Conservation (phyloP, 2,329 filamentous ascomycete species). For the Xylariaceae sp. region DNA sequence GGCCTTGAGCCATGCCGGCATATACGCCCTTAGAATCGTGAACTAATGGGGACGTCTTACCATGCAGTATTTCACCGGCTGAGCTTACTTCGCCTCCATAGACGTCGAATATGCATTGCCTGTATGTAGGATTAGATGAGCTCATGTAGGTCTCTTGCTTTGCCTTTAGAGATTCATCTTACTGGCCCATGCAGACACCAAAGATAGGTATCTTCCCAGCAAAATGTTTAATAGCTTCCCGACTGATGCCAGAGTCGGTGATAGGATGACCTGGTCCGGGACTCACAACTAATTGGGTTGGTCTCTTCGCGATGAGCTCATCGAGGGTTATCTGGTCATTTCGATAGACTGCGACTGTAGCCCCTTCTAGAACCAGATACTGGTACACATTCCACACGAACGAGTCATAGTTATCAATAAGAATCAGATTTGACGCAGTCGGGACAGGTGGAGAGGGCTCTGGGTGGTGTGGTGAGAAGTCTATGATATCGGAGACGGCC, state of each 20-base stretch:
- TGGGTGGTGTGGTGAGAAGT: conserved; percentile 88
- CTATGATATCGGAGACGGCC: conserved; percentile 60
- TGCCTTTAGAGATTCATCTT: conserved; percentile 46
- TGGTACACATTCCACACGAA: conserved; percentile 99
- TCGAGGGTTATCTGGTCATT: conserved; percentile 92
- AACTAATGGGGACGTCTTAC: conserved; percentile 89
- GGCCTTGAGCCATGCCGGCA: conserved; percentile 74
- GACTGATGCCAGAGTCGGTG: conserved; percentile 91
- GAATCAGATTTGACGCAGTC: conserved; percentile 85
- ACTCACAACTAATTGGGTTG: conserved; percentile 93
- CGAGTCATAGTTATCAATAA: conserved; percentile 99
- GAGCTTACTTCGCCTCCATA: conserved; percentile 92
- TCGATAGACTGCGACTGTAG: conserved; percentile 84
- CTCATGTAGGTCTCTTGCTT: not conserved
- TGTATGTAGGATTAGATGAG: conserved; percentile 43
- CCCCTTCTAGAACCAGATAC: conserved; percentile 95
- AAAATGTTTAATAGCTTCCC: conserved; percentile 89
- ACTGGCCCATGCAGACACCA: conserved; percentile 99
- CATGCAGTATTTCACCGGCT: conserved; percentile 94
- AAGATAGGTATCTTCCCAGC: conserved; percentile 93
- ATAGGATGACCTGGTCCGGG: conserved; percentile 92
- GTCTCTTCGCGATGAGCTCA: conserved; percentile 80
- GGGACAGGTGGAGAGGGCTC: conserved; percentile 73
- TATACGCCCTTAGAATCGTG: conserved; percentile 96
- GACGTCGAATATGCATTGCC: conserved; percentile 93